Evolutionary conservation across 2,329 filamentous ascomycete genomes (phyloP).

Genomic region (Harringtonia lauricola): DNA sequence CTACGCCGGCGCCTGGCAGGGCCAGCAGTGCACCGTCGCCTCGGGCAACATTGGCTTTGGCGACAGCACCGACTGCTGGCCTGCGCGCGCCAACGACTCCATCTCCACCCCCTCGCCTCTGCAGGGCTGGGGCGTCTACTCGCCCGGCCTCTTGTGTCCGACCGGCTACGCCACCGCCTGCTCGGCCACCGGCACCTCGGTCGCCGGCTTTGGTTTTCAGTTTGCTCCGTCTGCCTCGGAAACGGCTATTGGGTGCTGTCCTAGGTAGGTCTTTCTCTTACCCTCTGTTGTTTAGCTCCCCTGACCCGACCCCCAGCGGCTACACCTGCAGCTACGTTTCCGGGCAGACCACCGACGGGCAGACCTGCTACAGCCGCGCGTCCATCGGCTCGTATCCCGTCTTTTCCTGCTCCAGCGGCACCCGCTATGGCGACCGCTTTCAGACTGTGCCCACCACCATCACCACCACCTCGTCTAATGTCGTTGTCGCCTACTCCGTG

Average conservation of each 20-base stretch:
- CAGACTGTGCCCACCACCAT: slow-evolving; percentile 6
- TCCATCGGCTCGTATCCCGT: slow-evolving; percentile 12
- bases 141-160: slow-evolving; percentile 12
- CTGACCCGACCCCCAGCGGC: slow-evolving; percentile 7
- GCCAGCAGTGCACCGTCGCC: slow-evolving; percentile 8
- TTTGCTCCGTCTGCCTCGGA: slow-evolving; percentile 16
- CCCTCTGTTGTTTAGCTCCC: neutral
- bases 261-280: slow-evolving; percentile 7
- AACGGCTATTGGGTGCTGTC: slow-evolving; percentile 23
- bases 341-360: neutral
- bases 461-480: no score
- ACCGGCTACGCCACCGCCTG: slow-evolving; percentile 12
- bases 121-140: slow-evolving; percentile 14
- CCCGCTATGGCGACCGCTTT: slow-evolving; percentile 9
- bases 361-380: slow-evolving; percentile 6
- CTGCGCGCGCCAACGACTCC: slow-evolving; percentile 5
- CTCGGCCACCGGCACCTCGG: slow-evolving; percentile 9
- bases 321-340: slow-evolving; percentile 12
- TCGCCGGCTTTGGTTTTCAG: slow-evolving; percentile 14
- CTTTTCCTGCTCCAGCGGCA: slow-evolving; percentile 13
- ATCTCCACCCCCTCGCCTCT: slow-evolving; percentile 4
- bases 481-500: slow-evolving; percentile 6
- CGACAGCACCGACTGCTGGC: slow-evolving; percentile 14
- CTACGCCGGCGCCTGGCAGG: no score
- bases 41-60: slow-evolving; percentile 4